Percentiles rank a stretch among this genome's conserved stretches.
phyloP scores from a whole-genome alignment of 1,139 yeast species.

The Sugiyamaella pinicola region DNA sequence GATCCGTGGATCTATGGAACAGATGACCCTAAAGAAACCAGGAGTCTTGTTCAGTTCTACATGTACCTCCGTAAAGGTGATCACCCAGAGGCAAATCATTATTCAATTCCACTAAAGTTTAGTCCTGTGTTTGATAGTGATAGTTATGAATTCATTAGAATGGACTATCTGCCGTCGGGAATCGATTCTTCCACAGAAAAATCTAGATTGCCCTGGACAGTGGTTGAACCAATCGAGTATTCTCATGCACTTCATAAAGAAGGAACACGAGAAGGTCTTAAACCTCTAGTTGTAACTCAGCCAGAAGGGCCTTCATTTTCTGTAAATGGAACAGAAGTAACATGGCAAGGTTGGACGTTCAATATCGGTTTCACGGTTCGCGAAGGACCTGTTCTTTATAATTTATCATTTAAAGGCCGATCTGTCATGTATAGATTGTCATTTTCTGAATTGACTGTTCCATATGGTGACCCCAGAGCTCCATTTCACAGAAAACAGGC shows the following conservation, averaged over 20 bases:
- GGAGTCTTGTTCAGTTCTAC: slow-evolving; percentile 67
- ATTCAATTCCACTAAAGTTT: slow-evolving; percentile 73
- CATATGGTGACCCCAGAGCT: slow-evolving; percentile 76
- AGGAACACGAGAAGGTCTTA: slow-evolving; percentile 56
- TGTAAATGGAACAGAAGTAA: slow-evolving; percentile 67
- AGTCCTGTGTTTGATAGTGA: slow-evolving; percentile 71
- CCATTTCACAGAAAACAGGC: slow-evolving; percentile 87
- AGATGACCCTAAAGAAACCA: slow-evolving; percentile 45
- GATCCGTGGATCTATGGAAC: slow-evolving; percentile 83
- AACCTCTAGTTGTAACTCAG: slow-evolving; percentile 66
- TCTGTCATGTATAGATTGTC: slow-evolving; percentile 72
- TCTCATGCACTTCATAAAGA: slow-evolving; percentile 35
- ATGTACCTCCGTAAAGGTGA: slow-evolving; percentile 60
- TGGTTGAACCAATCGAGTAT: slow-evolving; percentile 25
- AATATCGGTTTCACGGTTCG: slow-evolving; percentile 84
- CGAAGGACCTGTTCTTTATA: slow-evolving; percentile 80
- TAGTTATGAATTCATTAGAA: slow-evolving; percentile 61
- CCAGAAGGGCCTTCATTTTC: slow-evolving; percentile 81
- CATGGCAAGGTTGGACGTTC: slow-evolving; percentile 75
- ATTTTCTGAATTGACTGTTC: slow-evolving; percentile 80
- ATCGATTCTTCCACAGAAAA: slow-evolving; percentile 49
- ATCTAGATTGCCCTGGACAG: slow-evolving; percentile 20
- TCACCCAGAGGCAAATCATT: slow-evolving; percentile 70
- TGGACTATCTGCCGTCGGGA: slow-evolving; percentile 61
- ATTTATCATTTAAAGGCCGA: slow-evolving; percentile 67